Percentiles rank a stretch among this genome's conserved stretches.
phyloP scores from a whole-genome alignment of 2,329 filamentous ascomycete species.

The Arthrobotrys megalospora region DNA sequence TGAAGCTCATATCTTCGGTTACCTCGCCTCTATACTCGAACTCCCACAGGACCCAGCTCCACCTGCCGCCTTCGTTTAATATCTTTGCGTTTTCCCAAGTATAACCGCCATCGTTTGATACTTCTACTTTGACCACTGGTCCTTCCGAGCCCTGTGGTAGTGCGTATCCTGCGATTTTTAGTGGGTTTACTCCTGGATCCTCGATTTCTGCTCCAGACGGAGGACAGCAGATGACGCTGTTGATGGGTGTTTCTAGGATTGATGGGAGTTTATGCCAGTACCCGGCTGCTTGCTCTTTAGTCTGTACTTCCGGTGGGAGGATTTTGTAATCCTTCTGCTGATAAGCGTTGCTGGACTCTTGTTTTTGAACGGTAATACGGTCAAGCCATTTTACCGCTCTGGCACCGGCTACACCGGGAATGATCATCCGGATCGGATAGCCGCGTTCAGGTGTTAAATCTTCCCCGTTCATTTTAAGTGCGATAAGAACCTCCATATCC shows the following conservation, averaged over 20 bases:
- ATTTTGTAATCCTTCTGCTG: conserved; percentile 75
- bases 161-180: conserved; percentile 75
- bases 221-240: conserved; percentile 72
- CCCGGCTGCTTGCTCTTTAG: conserved; percentile 70
- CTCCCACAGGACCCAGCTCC: conserved; percentile 74
- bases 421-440: conserved; percentile 84
- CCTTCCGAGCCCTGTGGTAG: conserved; percentile 84
- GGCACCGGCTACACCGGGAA: conserved; percentile 92
- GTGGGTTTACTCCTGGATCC: conserved; percentile 33
- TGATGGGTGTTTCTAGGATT: conserved; percentile 73
- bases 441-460: conserved; percentile 85
- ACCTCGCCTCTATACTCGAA: conserved; percentile 68
- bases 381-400: conserved; percentile 95
- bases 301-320: conserved; percentile 71
- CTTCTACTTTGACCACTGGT: conserved; percentile 83
- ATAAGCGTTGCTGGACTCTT: conserved; percentile 73
- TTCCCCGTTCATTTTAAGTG: conserved; percentile 92
- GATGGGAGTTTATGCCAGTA: conserved; percentile 72
- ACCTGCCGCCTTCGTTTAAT: conserved; percentile 68
- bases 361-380: conserved; percentile 81
- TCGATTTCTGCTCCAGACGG: conserved; percentile 68
- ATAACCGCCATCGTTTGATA: conserved; percentile 86
- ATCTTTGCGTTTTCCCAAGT: conserved; percentile 78
- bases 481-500: conserved; percentile 86
- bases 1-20: conserved; percentile 69